Percentiles rank a stretch among this genome's conserved stretches.
These are phyloP conservation scores for Apiospora koreana DNA, from an alignment of 2,329 filamentous ascomycete genomes.

Conservation along the genomic window DNA sequence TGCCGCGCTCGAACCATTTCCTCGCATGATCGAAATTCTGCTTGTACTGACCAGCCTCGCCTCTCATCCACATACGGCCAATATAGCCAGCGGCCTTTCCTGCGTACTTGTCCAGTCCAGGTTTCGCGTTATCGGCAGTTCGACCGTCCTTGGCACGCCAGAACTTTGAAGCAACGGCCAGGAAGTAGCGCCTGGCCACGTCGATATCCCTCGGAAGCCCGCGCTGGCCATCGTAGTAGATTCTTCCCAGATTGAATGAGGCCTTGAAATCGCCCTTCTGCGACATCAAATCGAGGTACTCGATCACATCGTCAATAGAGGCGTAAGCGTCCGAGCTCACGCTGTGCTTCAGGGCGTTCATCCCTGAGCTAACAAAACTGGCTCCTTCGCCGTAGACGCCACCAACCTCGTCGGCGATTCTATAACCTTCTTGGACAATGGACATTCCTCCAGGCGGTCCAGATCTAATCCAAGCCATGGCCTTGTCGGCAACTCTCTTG, in stretches of 20 bases:
- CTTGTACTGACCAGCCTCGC: conserved; percentile 69
- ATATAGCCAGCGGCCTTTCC: conserved; percentile 84
- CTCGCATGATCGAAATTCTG: conserved; percentile 77
- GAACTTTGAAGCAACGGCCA: conserved; percentile 75
- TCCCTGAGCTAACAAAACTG: conserved; percentile 83
- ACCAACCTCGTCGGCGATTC: conserved; percentile 86
- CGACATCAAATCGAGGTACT: conserved; percentile 89
- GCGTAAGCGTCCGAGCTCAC: conserved; percentile 80
- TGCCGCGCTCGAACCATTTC: conserved; percentile 81
- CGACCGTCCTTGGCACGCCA: conserved; percentile 78
- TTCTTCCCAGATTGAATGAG: conserved; percentile 79
- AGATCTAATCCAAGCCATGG: conserved; percentile 81
- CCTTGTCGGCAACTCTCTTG: conserved; percentile 90
- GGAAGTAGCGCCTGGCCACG: conserved; percentile 78
- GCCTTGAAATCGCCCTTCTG: conserved; percentile 88
- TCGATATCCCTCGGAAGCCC: conserved; percentile 72
- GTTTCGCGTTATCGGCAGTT: conserved; percentile 67
- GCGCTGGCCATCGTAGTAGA: conserved; percentile 85
- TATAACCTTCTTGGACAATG: conserved; percentile 76
- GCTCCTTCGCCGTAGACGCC: conserved; percentile 96
- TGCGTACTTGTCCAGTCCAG: conserved; percentile 74
- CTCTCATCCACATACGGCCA: conserved; percentile 85
- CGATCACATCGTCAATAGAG: conserved; percentile 88
- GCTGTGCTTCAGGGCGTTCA: conserved; percentile 73
- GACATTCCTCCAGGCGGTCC: conserved; percentile 86